A percentile compares a stretch with the other conserved stretches of the same genome.
phyloP scores from a whole-genome alignment of 75 land plant species.

The Ceratopteris richardii region DNA sequence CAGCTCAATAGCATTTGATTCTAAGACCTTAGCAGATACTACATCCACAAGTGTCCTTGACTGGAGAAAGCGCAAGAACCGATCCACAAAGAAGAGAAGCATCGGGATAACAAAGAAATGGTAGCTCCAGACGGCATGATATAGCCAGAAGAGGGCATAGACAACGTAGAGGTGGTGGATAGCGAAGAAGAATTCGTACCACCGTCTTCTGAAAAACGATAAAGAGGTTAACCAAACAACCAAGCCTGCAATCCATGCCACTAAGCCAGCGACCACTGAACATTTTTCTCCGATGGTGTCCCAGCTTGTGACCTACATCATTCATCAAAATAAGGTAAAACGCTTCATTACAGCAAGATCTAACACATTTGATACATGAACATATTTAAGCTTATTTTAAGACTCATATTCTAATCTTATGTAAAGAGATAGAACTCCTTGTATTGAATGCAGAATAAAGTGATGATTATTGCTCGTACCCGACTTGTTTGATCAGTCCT shows the following conservation, averaged over 20 bases:
- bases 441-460: no score
- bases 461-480: background rate
- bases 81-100: constrained; percentile 61
- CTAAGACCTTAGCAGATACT: constrained; percentile 41
- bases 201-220: constrained; percentile 41
- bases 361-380: no score
- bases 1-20: constrained; percentile 57
- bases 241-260: constrained; percentile 36
- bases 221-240: constrained; percentile 75
- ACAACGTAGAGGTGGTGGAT: constrained; percentile 71
- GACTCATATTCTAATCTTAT: no score
- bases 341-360: no score
- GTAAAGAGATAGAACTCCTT: no score
- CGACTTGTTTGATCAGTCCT: background rate
- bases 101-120: constrained; percentile 51
- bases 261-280: constrained; percentile 57
- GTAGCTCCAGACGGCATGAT: constrained; percentile 45
- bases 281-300: constrained; percentile 32
- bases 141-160: constrained; percentile 51
- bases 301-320: constrained; percentile 34
- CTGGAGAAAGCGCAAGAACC: constrained; percentile 48
- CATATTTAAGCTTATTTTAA: no score
- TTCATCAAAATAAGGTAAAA: no score
- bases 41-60: constrained; percentile 34
- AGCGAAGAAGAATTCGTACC: constrained; percentile 61